Conservation (phyloP, 441 rosid species). For the Adansonia madagascariensis region DNA sequence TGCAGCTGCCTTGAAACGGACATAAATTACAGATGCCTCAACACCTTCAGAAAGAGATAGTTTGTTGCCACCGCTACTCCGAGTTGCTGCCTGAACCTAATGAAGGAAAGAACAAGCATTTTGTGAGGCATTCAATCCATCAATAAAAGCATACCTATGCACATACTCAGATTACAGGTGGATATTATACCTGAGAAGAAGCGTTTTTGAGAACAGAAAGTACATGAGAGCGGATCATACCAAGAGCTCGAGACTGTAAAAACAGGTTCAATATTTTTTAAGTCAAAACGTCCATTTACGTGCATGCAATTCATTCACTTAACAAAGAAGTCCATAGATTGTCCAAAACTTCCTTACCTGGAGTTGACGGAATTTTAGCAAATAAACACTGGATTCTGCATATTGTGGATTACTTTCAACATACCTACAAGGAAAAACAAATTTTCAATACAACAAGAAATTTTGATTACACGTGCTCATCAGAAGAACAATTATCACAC, state of each 20-base stretch:
- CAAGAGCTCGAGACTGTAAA: conserved; percentile 91
- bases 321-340: conserved; percentile 17
- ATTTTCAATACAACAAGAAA: neutral
- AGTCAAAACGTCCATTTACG: conserved; percentile 1
- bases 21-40: conserved; percentile 92
- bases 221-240: conserved; percentile 88
- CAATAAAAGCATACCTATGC: neutral
- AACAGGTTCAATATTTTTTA: conserved; percentile 21
- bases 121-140: conserved; percentile 25
- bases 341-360: conserved; percentile 58
- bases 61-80: conserved; percentile 68
- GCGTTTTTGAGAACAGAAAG: conserved; percentile 86
- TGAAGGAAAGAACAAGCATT: conserved; percentile 32
- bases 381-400: conserved; percentile 92
- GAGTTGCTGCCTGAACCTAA: conserved; percentile 87
- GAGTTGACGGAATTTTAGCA: conserved; percentile 95
- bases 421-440: conserved; percentile 52
- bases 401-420: conserved; percentile 89
- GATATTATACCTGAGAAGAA: conserved; percentile 75
- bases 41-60: conserved; percentile 88
- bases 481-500: conserved; percentile 1
- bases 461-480: neutral
- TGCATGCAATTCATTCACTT: neutral
- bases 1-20: conserved; percentile 97
- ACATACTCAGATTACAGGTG: conserved; percentile 25